Evolutionary conservation across 257 asterid genomes (phyloP).

Genomic region (Osmanthus fragrans): DNA sequence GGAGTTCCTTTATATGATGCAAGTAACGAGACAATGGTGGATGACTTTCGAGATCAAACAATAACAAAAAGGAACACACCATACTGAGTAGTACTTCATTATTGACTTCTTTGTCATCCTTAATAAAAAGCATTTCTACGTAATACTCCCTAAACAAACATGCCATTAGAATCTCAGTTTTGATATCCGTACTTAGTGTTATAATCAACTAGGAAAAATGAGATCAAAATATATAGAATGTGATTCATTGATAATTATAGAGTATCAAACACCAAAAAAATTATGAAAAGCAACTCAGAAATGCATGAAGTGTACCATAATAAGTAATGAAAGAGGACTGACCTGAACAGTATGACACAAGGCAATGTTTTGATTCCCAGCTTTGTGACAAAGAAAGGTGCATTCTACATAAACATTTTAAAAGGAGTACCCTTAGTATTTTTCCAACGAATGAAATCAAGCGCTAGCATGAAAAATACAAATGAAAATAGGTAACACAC

Average conservation of each 20-base stretch:
- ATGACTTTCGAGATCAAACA: too few species aligned
- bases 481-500: neutral
- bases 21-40: too few species aligned
- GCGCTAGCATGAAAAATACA: neutral
- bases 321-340: constrained; percentile 18
- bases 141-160: neutral
- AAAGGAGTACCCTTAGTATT: neutral
- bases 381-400: constrained; percentile 92
- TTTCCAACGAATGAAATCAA: neutral
- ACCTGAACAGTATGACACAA: constrained; percentile 89
- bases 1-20: too few species aligned
- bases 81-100: too few species aligned
- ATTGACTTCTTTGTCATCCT: neutral
- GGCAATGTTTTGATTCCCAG: constrained; percentile 89
- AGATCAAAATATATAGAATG: neutral
- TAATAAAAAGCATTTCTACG: neutral
- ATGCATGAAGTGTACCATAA: constrained; percentile 10
- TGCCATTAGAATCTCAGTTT: too few species aligned
- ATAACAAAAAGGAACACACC: too few species aligned
- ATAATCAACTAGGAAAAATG: neutral
- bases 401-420: constrained; percentile 59
- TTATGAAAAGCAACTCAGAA: neutral
- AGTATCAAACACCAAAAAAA: neutral
- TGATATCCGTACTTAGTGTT: neutral
- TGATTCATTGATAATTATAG: neutral